Evolutionary conservation across 2,329 filamentous ascomycete species (phyloP), one percentile per base, ranked within the genome.

Genomic region (Simplicillium aogashimaense): DNA sequence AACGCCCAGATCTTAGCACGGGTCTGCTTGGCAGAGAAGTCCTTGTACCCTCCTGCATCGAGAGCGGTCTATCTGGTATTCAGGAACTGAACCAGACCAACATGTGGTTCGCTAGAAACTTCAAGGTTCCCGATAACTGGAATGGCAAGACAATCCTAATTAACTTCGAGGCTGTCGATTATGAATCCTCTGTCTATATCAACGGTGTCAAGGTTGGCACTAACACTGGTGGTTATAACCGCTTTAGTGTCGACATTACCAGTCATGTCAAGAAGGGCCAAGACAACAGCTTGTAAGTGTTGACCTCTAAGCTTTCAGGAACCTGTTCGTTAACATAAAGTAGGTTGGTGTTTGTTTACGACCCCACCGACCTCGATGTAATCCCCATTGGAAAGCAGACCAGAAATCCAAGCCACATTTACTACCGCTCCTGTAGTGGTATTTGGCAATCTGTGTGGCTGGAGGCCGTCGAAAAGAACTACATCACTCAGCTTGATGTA

Each of bases 401-500:
- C 0, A 52, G 70, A 1, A 60, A 57, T 0, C 75, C 72, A 0
- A 69, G 65, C 10, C 74, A 78, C 48, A 86, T 86, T 44, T 86
- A 82, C 55, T 86, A 86, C 54, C 77, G 76, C 0, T 76, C 82
- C 0, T 86, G 81, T 53, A 81, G 77, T 29, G 82, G 82, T 5
- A 85, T 86, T 46, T 86, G 82, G 82, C 81, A 85, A 53, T 71
- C 70, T 14, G 81, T 86, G 0, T 86, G 81, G 81, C 60, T 86
- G 2, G 76, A 83, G 53, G 66, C 72, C n/a, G 77, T 72, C 0
- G 75, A 81, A 0, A 45, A 59, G 0, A 67, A 72, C 37, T 63
- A 78, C 47, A 72, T 85, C 40, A 72, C 70, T 0, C 64, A 71
- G 32, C 58, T 85, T 2, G 74, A 83, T 45, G 51, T 85, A 13